phyloP scores from a whole-genome alignment of 2,329 filamentous ascomycete species.

The Ascochyta rabiei region DNA sequence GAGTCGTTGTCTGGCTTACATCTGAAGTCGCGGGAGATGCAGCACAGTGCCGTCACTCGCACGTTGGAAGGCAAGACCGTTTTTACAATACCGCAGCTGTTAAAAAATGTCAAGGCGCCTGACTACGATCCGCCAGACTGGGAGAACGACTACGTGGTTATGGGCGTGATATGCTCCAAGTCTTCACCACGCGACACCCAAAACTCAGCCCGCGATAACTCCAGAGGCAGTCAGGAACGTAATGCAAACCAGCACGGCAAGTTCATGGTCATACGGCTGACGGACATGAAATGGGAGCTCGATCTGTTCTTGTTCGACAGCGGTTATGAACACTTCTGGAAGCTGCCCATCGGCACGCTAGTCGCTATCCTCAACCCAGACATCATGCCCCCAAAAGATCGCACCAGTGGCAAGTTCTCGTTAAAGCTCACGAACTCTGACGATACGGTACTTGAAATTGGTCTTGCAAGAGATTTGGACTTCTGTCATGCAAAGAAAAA shows the following conservation, averaged over 20 bases:
- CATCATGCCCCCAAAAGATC: slow-evolving; percentile 84
- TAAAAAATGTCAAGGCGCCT: slow-evolving; percentile 81
- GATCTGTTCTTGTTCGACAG: slow-evolving; percentile 91
- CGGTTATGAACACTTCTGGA: slow-evolving; percentile 92
- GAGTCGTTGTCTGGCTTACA: slow-evolving; percentile 88
- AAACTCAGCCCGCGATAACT: slow-evolving; percentile 51
- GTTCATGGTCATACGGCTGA: slow-evolving; percentile 90
- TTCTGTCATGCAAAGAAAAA: slow-evolving; percentile 86
- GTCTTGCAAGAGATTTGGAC: slow-evolving; percentile 80
- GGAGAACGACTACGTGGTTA: slow-evolving; percentile 87
- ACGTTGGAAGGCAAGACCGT: slow-evolving; percentile 79
- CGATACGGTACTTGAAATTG: slow-evolving; percentile 90
- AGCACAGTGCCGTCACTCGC: slow-evolving; percentile 78
- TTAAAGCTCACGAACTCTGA: slow-evolving; percentile 84
- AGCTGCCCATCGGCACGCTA: slow-evolving; percentile 87
- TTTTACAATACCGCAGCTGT: slow-evolving; percentile 78
- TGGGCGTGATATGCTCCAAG: slow-evolving; percentile 87
- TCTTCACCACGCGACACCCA: slow-evolving; percentile 75
- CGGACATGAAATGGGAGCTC: slow-evolving; percentile 87
- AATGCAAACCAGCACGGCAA: slow-evolving; percentile 70
- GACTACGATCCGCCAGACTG: slow-evolving; percentile 80
- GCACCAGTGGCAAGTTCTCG: slow-evolving; percentile 83
- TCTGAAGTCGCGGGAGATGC: slow-evolving; percentile 80
- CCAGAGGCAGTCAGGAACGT: slow-evolving; percentile 50
- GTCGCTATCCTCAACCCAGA: slow-evolving; percentile 90